phyloP scores from a whole-genome alignment of 305 asterid species.

The Striga hermonthica region DNA sequence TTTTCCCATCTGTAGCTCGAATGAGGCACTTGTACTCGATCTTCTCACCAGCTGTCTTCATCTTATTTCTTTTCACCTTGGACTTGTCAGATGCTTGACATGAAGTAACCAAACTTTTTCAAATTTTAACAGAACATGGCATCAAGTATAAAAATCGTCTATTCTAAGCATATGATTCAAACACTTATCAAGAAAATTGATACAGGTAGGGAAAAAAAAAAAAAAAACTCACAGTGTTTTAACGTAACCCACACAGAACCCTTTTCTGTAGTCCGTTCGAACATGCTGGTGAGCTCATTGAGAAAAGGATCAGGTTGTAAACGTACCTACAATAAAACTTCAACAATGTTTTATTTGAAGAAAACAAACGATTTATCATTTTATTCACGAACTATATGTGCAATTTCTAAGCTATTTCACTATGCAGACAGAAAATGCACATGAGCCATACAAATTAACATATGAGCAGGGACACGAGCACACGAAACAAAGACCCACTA shows the following conservation, averaged over 20 bases:
- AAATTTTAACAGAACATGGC: slow-evolving; percentile 22
- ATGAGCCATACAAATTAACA: too few relatives aligned
- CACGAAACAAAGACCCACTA: too few relatives aligned
- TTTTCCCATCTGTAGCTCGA: slow-evolving; percentile 92
- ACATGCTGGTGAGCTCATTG: slow-evolving; percentile 75
- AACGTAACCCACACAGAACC: slow-evolving; percentile 94
- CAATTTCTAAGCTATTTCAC: too few relatives aligned
- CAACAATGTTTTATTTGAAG: too few relatives aligned
- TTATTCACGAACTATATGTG: too few relatives aligned
- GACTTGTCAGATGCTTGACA: slow-evolving; percentile 86
- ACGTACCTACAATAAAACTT: slow-evolving; percentile 48
- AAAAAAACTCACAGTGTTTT: slow-evolving; percentile 65
- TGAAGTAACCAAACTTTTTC: slow-evolving; percentile 20
- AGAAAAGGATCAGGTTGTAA: slow-evolving; percentile 86
- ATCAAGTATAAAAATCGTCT: slow-evolving; percentile 9
- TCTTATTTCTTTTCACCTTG: slow-evolving; percentile 63
- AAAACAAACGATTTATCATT: too few relatives aligned
- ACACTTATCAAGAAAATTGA: slow-evolving; percentile 5
- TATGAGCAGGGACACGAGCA: too few relatives aligned
- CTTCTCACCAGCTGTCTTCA: slow-evolving; percentile 70
- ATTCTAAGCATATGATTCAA: slow-evolving; percentile 11
- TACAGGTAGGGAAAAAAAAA: slow-evolving; percentile 15
- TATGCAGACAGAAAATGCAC: too few relatives aligned
- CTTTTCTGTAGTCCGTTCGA: slow-evolving; percentile 76
- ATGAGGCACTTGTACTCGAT: slow-evolving; percentile 78